Evolutionary conservation across 768 basidiomycete species (phyloP).

Genomic region (Dioszegia crocea): DNA sequence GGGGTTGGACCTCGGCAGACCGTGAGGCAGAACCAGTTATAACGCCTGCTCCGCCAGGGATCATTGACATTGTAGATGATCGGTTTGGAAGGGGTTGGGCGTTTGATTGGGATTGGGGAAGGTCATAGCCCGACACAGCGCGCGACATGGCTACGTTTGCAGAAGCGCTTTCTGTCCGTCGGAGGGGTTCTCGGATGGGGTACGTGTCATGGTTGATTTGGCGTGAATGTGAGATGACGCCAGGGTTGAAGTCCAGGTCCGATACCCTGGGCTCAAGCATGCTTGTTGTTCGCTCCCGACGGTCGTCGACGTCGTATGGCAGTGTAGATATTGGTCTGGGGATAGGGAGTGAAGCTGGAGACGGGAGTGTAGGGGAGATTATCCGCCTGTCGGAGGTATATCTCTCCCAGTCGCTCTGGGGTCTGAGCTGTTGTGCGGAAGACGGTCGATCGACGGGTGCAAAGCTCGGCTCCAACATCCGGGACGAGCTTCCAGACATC

Average conservation of each 20-base stretch:
- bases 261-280: slow-evolving; percentile 55
- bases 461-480: slow-evolving; percentile 1
- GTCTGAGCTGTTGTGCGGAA: not conserved
- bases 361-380: slow-evolving; percentile 73
- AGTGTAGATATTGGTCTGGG: slow-evolving; percentile 51
- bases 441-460: not conserved
- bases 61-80: not conserved
- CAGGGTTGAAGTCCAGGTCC: slow-evolving; percentile 20
- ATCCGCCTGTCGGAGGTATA: slow-evolving; percentile 82
- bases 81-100: not conserved
- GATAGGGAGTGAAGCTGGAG: slow-evolving; percentile 35
- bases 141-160: slow-evolving; percentile 5
- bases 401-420: slow-evolving; percentile 65
- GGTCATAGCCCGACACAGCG: slow-evolving; percentile 1
- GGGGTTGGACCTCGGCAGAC: not conserved
- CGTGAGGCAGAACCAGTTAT: slow-evolving; percentile 18
- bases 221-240: not conserved
- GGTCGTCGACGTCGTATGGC: slow-evolving; percentile 53
- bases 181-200: not conserved
- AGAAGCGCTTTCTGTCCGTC: not conserved
- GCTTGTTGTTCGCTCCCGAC: slow-evolving; percentile 69
- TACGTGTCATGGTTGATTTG: slow-evolving; percentile 9
- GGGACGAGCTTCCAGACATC: not conserved
- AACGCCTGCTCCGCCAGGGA: not conserved
- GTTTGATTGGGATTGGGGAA: not conserved